Conservation (phyloP, 331 rosid species). For the Rosa hybrid region DNA sequence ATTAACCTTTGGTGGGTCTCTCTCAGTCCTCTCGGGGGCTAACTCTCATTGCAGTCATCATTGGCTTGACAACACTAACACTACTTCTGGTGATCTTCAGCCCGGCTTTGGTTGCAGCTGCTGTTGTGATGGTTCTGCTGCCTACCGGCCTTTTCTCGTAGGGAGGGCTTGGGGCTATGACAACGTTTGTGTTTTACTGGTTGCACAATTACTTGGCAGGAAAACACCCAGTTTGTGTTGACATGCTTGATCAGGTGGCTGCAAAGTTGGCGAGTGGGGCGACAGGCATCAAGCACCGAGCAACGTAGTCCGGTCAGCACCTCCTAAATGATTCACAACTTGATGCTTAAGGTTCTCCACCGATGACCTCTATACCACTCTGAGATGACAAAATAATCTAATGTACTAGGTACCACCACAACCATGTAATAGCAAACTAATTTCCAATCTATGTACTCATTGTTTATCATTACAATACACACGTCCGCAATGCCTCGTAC, state of each 20-base stretch:
- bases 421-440: not conserved
- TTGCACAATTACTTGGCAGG: not conserved
- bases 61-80: not conserved
- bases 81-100: constrained; percentile 14
- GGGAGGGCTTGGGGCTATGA: not conserved
- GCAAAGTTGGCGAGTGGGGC: not conserved
- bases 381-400: not conserved
- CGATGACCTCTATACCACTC: not conserved
- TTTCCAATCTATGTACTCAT: not conserved
- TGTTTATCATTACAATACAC: not conserved
- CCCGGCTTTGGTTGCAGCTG: constrained; percentile 2
- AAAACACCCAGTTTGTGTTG: constrained; percentile 7
- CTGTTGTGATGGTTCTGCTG: not conserved
- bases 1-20: not conserved
- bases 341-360: not conserved
- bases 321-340: not conserved
- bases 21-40: not conserved
- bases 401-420: not conserved
- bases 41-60: not conserved
- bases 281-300: not conserved
- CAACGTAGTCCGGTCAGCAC: not conserved
- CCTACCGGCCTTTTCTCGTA: not conserved
- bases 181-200: constrained; percentile 1
- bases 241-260: constrained; percentile 1
- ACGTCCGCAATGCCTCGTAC: not conserved